phyloP scores from a whole-genome alignment of 2,329 filamentous ascomycete species.

The Cytospora chrysosperma region DNA sequence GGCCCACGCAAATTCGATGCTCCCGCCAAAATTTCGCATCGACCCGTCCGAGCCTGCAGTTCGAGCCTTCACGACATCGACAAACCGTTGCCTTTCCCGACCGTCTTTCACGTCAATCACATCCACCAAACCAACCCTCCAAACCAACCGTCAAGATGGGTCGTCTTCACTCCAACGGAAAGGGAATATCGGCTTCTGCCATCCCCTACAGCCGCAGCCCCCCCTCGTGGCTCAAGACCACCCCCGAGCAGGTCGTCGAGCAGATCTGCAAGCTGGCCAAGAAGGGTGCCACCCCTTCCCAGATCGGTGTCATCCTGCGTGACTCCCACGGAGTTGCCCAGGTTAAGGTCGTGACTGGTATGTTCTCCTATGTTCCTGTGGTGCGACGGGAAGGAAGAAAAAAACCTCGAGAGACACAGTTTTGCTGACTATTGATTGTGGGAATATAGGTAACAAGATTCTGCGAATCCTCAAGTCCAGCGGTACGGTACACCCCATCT shows the following conservation, averaged over 20 bases:
- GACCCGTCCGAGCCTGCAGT: constrained; percentile 19
- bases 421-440: constrained; percentile 39
- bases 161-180: constrained; percentile 99
- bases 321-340: constrained; percentile 98
- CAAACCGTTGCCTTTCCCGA: constrained; percentile 27
- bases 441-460: constrained; percentile 90
- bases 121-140: constrained; percentile 35
- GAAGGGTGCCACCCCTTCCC: constrained; percentile 97
- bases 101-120: constrained; percentile 25
- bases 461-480: constrained; percentile 97
- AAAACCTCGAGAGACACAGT: background rate
- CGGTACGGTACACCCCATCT: constrained; percentile 67
- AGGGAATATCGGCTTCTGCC: constrained; percentile 96
- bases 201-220: constrained; percentile 94
- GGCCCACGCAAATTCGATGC: constrained; percentile 12
- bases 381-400: background rate
- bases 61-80: constrained; percentile 29
- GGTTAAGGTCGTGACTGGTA: constrained; percentile 97
- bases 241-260: constrained; percentile 96
- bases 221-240: constrained; percentile 98
- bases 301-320: constrained; percentile 98
- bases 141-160: constrained; percentile 68
- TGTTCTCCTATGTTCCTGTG: constrained; percentile 35
- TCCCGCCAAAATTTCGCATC: constrained; percentile 15
- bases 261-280: constrained; percentile 99